Evolutionary conservation across 1,139 yeast species (phyloP).

Genomic region (Wickerhamomyces sp.): DNA sequence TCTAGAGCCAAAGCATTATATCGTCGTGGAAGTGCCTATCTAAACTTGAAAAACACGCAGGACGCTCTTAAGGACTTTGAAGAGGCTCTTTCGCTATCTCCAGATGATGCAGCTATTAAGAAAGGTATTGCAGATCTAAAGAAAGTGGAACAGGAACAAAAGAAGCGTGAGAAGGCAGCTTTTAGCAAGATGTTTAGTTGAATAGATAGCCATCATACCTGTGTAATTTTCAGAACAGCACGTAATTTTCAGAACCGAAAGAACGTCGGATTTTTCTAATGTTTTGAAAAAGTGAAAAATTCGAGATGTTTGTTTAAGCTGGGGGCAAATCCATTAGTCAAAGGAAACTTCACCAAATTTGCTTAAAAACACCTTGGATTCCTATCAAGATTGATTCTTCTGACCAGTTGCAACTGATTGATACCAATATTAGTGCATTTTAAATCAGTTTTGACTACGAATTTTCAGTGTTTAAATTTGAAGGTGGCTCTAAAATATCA

Average conservation of each 20-base stretch:
- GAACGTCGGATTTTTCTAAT: constrained; percentile 1
- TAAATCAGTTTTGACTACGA: constrained; percentile 10
- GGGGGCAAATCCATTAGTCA: constrained; percentile 10
- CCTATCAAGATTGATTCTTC: constrained; percentile 9
- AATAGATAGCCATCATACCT: neutral
- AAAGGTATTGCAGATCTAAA: constrained; percentile 65
- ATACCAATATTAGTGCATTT: constrained; percentile 5
- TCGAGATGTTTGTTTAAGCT: constrained; percentile 2
- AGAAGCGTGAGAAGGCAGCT: constrained; percentile 75
- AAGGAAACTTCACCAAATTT: constrained; percentile 9
- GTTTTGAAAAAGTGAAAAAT: constrained; percentile 11
- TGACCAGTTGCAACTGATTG: constrained; percentile 5
- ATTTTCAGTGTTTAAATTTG: constrained; percentile 8
- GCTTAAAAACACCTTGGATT: constrained; percentile 8
- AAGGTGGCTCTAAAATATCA: constrained; percentile 5
- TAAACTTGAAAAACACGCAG: constrained; percentile 62
- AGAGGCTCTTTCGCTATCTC: constrained; percentile 61
- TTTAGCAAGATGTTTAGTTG: constrained; percentile 70
- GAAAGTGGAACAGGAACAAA: constrained; percentile 45
- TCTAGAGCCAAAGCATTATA: constrained; percentile 80
- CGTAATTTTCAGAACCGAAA: too few species aligned
- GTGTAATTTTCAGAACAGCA: constrained; percentile 17
- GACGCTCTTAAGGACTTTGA: constrained; percentile 64
- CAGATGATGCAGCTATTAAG: constrained; percentile 69
- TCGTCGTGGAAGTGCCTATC: constrained; percentile 77